Evolutionary conservation across 495 filamentous ascomycete genomes (phyloP).

Genomic region (Amphirosellinia nigrospora): DNA sequence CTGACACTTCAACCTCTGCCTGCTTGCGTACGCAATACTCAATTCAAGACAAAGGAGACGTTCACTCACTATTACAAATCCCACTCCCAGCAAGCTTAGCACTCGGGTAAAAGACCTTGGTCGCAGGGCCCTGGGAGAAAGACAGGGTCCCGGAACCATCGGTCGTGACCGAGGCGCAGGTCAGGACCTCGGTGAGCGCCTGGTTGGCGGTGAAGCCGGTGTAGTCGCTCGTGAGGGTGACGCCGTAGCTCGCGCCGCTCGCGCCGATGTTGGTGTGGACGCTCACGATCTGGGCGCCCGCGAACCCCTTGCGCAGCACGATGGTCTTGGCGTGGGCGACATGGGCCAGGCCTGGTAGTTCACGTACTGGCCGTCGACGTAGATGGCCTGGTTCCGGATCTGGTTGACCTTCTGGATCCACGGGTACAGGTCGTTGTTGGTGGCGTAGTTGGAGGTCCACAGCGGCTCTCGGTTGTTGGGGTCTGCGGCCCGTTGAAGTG

Average conservation of each 20-base stretch:
- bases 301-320: slow-evolving; percentile 67
- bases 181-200: slow-evolving; percentile 57
- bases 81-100: slow-evolving; percentile 44
- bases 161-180: slow-evolving; percentile 52
- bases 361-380: slow-evolving; percentile 51
- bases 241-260: slow-evolving; percentile 49
- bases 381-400: slow-evolving; percentile 63
- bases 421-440: slow-evolving; percentile 61
- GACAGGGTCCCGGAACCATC: slow-evolving; percentile 52
- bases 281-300: slow-evolving; percentile 57
- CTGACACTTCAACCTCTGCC: background rate
- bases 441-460: slow-evolving; percentile 70
- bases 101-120: slow-evolving; percentile 55
- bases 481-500: slow-evolving; percentile 61
- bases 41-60: background rate
- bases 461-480: slow-evolving; percentile 75
- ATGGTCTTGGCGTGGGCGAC: slow-evolving; percentile 62
- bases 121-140: slow-evolving; percentile 54
- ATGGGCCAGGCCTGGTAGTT: slow-evolving; percentile 61
- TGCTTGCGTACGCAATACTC: too few relatives aligned
- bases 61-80: slow-evolving; percentile 41
- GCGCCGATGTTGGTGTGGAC: slow-evolving; percentile 66
- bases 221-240: slow-evolving; percentile 51
- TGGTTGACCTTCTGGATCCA: slow-evolving; percentile 64
- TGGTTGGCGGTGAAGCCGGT: slow-evolving; percentile 48